Base-by-base conservation (phyloP, 495 filamentous ascomycete genomes). In the Aspergillus egyptiacus region DNA sequence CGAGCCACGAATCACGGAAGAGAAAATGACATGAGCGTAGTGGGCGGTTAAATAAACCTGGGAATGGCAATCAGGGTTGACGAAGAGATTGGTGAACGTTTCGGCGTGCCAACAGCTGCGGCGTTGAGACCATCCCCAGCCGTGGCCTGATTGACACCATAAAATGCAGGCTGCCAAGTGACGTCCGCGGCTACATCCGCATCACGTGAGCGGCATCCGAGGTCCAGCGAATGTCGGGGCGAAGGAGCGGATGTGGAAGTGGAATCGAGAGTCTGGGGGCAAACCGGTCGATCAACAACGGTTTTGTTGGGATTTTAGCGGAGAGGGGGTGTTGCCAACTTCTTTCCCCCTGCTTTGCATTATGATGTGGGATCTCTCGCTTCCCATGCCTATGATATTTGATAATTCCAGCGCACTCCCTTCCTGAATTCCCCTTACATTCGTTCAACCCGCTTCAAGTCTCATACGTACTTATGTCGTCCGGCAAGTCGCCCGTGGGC, bases 391-490 rank as follows among this genome's bases (percentile, higher is more conserved):
- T 49, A 43, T 44, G 35, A 20, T 19, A 17, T 23, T 25, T 53
- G 37, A 50, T 17, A 28, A 13, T 24, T 24, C 25, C 20, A 15
- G 14, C 14, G 30, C 34, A 27, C 24, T 18, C 25, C 33, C 38
- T 40, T 34, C 42, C 24, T 54, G 35, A 49, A 1, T 35, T 35
- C 18, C 30, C 24, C 24, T n/a, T 48, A 9, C 22, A 17, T 28
- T 39, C 32, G 14, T 39, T 50, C 46, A 53, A 47, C 37, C 50
- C 50, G 14, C 48, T n/a, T 44, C 38, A 46, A 30, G 31, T 27
- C 35, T 14, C 28, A 19, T 25, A 61, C 35, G 30, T n/a, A n/a
- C n/a, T n/a, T n/a, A 74, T 71, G 68, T 53, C 69, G 37, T 56
- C 66, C 22, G 53, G 64, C 10, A 71, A 72, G 49, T 34, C 65